phyloP scores from a whole-genome alignment of 768 basidiomycete species.

The Lactarius deliciosus region DNA sequence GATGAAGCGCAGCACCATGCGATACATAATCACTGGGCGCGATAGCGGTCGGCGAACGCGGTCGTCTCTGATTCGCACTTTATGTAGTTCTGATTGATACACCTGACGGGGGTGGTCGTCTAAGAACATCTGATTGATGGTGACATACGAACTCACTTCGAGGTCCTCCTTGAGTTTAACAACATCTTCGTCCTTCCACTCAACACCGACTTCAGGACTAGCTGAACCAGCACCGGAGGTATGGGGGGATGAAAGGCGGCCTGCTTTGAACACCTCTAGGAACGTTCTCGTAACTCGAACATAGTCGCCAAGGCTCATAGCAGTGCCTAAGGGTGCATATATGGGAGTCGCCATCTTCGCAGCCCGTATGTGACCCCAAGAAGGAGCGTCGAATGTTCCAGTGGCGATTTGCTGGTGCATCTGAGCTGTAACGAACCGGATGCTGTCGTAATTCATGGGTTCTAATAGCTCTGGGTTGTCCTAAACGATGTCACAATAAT shows the following conservation, averaged over 20 bases:
- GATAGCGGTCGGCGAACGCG: constrained; percentile 68
- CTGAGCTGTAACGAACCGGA: constrained; percentile 58
- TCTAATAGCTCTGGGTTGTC: constrained; percentile 68
- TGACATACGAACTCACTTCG: constrained; percentile 45
- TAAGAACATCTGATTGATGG: background rate
- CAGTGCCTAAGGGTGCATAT: constrained; percentile 86
- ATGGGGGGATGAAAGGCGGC: constrained; percentile 32
- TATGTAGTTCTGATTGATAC: constrained; percentile 71
- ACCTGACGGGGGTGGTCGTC: constrained; percentile 40
- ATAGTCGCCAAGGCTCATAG: constrained; percentile 81
- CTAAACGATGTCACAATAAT: constrained; percentile 37
- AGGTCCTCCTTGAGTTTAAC: constrained; percentile 47
- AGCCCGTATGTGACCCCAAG: constrained; percentile 74
- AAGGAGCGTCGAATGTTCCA: constrained; percentile 81
- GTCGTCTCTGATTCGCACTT: constrained; percentile 80
- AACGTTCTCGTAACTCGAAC: constrained; percentile 75
- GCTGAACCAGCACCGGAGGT: constrained; percentile 31
- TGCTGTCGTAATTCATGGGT: constrained; percentile 60
- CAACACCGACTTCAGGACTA: constrained; percentile 29
- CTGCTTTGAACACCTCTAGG: constrained; percentile 67
- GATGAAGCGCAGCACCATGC: constrained; percentile 61
- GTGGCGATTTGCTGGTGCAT: constrained; percentile 70
- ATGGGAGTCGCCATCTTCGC: constrained; percentile 77
- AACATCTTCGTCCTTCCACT: constrained; percentile 30
- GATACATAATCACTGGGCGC: constrained; percentile 53